Conservation (phyloP, 371 early-diverging fungal genomes). For the Phascolomyces articulosus region DNA sequence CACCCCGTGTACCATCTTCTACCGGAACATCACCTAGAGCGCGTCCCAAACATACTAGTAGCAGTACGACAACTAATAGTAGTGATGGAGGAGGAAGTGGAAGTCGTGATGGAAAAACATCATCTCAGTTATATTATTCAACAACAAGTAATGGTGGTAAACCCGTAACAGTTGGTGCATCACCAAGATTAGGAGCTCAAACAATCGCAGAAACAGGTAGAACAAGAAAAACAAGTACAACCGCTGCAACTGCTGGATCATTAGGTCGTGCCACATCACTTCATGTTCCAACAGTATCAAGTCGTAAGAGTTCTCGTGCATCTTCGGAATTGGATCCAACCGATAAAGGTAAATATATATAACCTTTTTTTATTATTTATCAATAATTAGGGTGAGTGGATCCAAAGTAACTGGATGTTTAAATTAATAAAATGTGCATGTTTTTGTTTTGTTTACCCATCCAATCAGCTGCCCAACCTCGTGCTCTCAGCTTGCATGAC, state of each 20-base stretch:
- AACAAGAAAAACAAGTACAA: slow-evolving; percentile 8
- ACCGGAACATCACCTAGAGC: slow-evolving; percentile 14
- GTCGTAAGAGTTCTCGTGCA: slow-evolving; percentile 13
- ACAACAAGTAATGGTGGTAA: background rate
- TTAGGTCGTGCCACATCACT: slow-evolving; percentile 15
- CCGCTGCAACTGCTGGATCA: background rate
- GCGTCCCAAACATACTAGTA: slow-evolving; percentile 13
- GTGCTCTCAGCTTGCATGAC: slow-evolving; percentile 26
- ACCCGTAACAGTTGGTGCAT: background rate
- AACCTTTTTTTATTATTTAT: background rate
- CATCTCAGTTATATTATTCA: background rate
- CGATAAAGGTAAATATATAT: slow-evolving; percentile 13
- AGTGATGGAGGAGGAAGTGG: background rate
- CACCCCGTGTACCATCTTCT: slow-evolving; percentile 6
- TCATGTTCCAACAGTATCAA: slow-evolving; percentile 6
- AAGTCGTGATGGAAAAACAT: background rate
- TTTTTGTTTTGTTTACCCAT: background rate
- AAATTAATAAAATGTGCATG: background rate
- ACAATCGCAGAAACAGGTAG: background rate
- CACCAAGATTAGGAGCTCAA: background rate
- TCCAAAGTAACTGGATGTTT: no score
- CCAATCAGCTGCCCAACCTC: slow-evolving; percentile 5
- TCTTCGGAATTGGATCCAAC: slow-evolving; percentile 9
- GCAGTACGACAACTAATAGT: slow-evolving; percentile 8
- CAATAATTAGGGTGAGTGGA: no score